Base-by-base conservation (phyloP, 106 monocot genomes). In the Triglochin maritima region DNA sequence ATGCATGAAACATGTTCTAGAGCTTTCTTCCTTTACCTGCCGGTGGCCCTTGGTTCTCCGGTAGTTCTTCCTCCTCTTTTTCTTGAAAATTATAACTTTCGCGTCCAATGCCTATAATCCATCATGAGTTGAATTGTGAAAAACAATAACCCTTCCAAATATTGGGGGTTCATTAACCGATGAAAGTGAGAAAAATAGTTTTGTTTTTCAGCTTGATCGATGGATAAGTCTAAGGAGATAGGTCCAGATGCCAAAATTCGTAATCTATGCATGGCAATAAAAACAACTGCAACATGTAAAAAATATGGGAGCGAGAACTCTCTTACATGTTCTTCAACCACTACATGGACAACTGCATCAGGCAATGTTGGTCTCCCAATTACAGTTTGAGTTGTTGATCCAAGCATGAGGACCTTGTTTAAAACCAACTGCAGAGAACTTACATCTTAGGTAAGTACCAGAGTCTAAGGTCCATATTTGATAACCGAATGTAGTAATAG, bases 31-130 rank as follows among this genome's bases (percentile, higher is more conserved):
- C 12, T 1, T 56, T 77, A 90, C 90, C 83, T 96, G 95, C n/a
- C 95, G 90, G 71, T 96, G 95, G 41, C 95, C 95, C 57, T 85
- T 96, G 14, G 95, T 96, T 80, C 91, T 73, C 43, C 91, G 85
- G 67, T 96, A 96, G 63, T 96, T 96, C 64, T 96, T 96, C 68
- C 95, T 83, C 71, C 91, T 88, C 70, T 95, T 91, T 75, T 96
- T 96, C 83, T 96, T 96, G 71, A 96, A 96, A 72, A 96, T 91
- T 63, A 96, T 96, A n/a, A 91, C 85, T 57, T 86, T 96, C 5
- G 85, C 90, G 77, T 96, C 90, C 55, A 96, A 82, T 68, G 95
- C 88, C 95, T 96, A 75, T 3, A 65, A n/a, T n/a, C n/a, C n/a
- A n/a, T n/a, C n/a, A n/a, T n/a, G n/a, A n/a, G n/a, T n/a, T n/a